Evolutionary conservation across 2,329 filamentous ascomycete species (phyloP).

Genomic region (Aspergillus floridensis): DNA sequence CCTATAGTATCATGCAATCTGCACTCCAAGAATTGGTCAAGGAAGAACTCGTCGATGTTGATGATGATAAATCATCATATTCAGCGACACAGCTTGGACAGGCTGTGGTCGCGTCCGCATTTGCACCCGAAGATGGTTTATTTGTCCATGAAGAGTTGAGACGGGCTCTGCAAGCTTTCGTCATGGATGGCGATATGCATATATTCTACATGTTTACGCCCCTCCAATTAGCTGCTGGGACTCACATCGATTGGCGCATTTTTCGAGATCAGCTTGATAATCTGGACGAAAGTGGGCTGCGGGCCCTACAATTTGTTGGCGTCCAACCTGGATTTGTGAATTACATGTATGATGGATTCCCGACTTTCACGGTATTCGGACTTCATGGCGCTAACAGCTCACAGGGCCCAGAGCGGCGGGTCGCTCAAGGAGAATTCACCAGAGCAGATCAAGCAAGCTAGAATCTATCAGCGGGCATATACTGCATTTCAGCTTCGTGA

Average conservation of each 20-base stretch:
- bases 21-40: slow-evolving; percentile 59
- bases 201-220: slow-evolving; percentile 76
- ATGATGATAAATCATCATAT: slow-evolving; percentile 55
- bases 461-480: slow-evolving; percentile 71
- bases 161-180: slow-evolving; percentile 67
- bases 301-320: slow-evolving; percentile 66
- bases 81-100: slow-evolving; percentile 64
- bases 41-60: slow-evolving; percentile 55
- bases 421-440: slow-evolving; percentile 60
- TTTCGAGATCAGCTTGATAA: slow-evolving; percentile 69
- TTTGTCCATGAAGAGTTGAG: slow-evolving; percentile 69
- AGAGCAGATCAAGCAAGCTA: slow-evolving; percentile 59
- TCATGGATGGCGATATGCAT: slow-evolving; percentile 79
- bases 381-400: slow-evolving; percentile 7
- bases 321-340: slow-evolving; percentile 67
- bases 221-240: slow-evolving; percentile 51
- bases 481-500: slow-evolving; percentile 74
- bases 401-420: slow-evolving; percentile 63
- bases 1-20: slow-evolving; percentile 55
- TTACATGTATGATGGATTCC: slow-evolving; percentile 53
- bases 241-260: slow-evolving; percentile 67
- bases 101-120: slow-evolving; percentile 69
- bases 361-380: neutral
- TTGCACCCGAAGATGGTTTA: slow-evolving; percentile 71
- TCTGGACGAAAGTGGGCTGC: slow-evolving; percentile 68